phyloP scores from a whole-genome alignment of 1,284 basidiomycete genomes.

The Naganishia cerealis region DNA sequence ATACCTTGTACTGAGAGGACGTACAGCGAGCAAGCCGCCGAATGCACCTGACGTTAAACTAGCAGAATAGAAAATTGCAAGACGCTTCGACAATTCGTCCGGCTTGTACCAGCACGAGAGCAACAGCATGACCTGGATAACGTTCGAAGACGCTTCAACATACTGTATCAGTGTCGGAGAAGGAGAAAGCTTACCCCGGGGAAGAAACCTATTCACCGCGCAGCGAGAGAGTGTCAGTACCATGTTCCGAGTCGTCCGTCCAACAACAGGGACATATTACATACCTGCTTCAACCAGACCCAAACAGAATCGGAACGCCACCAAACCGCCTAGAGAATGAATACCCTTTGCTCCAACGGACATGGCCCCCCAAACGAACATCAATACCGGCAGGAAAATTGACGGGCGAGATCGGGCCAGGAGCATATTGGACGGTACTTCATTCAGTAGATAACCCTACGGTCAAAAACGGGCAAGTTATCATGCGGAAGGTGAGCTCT shows the following conservation, averaged over 20 bases:
- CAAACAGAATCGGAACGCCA: conserved; percentile 51
- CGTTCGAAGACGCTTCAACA: background rate
- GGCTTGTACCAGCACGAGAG: conserved; percentile 51
- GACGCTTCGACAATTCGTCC: conserved; percentile 48
- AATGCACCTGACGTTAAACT: conserved; percentile 48
- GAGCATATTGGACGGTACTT: conserved; percentile 54
- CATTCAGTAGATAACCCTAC: conserved; percentile 53
- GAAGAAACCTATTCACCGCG: conserved; percentile 42
- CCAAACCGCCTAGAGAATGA: conserved; percentile 48
- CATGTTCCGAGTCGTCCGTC: conserved; percentile 36
- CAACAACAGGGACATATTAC: background rate
- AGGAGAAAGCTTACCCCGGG: conserved; percentile 36
- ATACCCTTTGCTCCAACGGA: conserved; percentile 49
- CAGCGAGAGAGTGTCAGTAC: conserved; percentile 37
- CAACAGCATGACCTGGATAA: conserved; percentile 42
- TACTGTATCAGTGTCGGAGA: background rate
- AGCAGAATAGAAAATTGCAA: conserved; percentile 46
- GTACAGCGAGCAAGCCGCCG: conserved; percentile 46
- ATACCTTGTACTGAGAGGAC: background rate
- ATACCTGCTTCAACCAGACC: conserved; percentile 40
- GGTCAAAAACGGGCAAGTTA: background rate
- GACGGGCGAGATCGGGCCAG: conserved; percentile 48
- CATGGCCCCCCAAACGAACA: conserved; percentile 49
- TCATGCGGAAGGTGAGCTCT: background rate
- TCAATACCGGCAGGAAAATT: conserved; percentile 48